Evolutionary conservation across 768 basidiomycete species (phyloP), one percentile per base, ranked within the genome.

Genomic region (Auriculariales sp.): DNA sequence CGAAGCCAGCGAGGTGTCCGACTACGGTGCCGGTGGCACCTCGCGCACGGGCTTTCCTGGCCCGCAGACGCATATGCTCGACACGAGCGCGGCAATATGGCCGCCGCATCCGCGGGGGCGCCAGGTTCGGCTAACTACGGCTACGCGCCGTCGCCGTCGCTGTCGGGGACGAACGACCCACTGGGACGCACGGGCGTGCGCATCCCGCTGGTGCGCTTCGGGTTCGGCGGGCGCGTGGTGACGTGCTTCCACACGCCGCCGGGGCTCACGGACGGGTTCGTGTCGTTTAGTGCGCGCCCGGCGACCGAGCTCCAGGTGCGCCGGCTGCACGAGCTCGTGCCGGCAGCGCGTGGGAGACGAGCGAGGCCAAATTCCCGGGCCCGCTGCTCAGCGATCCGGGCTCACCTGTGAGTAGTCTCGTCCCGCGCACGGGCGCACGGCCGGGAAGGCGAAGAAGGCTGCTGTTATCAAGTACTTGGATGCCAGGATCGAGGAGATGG

Each of bases 221-320:
- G 94, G 0, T 92, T 93, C 57, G 91, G 91, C n/a, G 93, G 93
- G 10, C 84, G 83, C 58, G 58, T 97, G 51, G 74, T 93, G 9
- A 82, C 88, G 6, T 93, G 87, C 62, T 95, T 94, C 69, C 90
- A 88, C 56, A 75, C 77, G 28, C 72, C 76, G 47, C 67, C 74
- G 11, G 74, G 77, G 14, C 62, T 83, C 60, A 78, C 71, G 61
- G 78, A 82, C 17, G 81, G 84, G 35, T 82, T 88, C 61, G 78
- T 87, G 45, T 81, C 84, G 1, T 67, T 88, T 24, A 76, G 82
- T 11, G 77, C 80, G 14, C 76, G 83, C 28, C 77, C 77, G 46
- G 77, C 81, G 10, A 82, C 81, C 2, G 73, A 75, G 33, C 66
- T 94, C 19, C 72, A 77, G 53, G 72, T 95, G 34, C 78, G 80